These are phyloP conservation scores for Trichoderma afroharzianum DNA, from an alignment of 2,329 filamentous ascomycete species.

Conservation along the genomic window DNA sequence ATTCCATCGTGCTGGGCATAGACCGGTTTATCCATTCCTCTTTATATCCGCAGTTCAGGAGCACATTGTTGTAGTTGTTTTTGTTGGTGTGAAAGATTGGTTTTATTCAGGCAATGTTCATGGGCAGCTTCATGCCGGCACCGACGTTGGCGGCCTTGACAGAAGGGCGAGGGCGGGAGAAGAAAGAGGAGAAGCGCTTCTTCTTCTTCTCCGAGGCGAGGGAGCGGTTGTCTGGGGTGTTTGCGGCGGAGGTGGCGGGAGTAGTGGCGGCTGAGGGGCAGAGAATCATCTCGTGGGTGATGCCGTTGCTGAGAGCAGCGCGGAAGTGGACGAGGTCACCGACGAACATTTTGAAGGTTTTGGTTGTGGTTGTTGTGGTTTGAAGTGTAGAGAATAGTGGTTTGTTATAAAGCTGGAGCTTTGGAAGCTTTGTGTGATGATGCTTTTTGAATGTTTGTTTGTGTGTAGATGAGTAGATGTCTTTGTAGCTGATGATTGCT, in stretches of 20 bases:
- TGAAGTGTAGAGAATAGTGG: neutral
- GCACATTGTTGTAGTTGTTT: neutral
- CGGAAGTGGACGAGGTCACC: constrained; percentile 28
- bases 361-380: neutral
- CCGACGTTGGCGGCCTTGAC: constrained; percentile 1
- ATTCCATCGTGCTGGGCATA: neutral
- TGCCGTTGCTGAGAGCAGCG: neutral
- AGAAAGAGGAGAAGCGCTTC: neutral
- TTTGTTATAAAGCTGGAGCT: neutral
- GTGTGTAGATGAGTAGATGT: neutral
- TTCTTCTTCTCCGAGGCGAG: constrained; percentile 1
- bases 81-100: neutral
- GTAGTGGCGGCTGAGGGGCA: neutral
- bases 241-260: neutral
- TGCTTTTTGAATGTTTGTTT: neutral
- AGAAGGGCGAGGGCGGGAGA: neutral
- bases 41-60: neutral
- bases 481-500: neutral
- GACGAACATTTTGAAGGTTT: constrained; percentile 26
- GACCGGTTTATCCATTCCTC: neutral
- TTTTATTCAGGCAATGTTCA: neutral
- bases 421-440: neutral
- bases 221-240: constrained; percentile 12
- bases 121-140: neutral
- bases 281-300: neutral